phyloP scores from a whole-genome alignment of 2,329 filamentous ascomycete species.

The Pseudogymnoascus sp. region DNA sequence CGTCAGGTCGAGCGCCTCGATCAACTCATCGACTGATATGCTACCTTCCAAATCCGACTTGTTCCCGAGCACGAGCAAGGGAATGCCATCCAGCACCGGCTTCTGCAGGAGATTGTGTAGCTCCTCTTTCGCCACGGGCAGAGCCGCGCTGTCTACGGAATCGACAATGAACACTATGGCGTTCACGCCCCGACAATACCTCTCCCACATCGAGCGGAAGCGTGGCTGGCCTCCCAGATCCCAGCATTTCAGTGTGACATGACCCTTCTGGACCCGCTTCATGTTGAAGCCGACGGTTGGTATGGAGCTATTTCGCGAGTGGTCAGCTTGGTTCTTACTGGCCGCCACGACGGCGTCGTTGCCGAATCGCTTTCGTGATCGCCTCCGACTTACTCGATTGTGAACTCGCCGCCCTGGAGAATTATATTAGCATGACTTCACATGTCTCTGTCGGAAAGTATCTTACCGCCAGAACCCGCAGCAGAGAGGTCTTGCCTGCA shows the following conservation, averaged over 20 bases:
- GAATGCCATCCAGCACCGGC: constrained; percentile 77
- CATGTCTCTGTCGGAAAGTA: constrained; percentile 15
- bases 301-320: constrained; percentile 65
- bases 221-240: constrained; percentile 94
- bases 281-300: constrained; percentile 99
- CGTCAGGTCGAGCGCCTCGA: constrained; percentile 85
- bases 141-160: constrained; percentile 72
- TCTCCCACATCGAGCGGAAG: constrained; percentile 98
- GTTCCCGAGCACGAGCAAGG: constrained; percentile 88
- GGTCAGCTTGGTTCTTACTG: constrained; percentile 28
- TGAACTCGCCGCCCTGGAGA: constrained; percentile 88
- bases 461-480: constrained; percentile 90
- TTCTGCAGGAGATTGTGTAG: constrained; percentile 83
- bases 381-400: constrained; percentile 78
- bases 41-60: constrained; percentile 93
- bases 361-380: constrained; percentile 7
- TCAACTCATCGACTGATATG: constrained; percentile 87
- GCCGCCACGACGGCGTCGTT: neutral
- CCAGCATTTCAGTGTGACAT: constrained; percentile 99
- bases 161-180: constrained; percentile 98
- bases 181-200: constrained; percentile 95
- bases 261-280: constrained; percentile 94
- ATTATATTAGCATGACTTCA: constrained; percentile 12
- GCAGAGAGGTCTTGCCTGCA: constrained; percentile 90
- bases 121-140: constrained; percentile 83